These are phyloP conservation scores for Diaporthe destruens DNA, from an alignment of 2,329 filamentous ascomycete genomes.

Conservation along the genomic window DNA sequence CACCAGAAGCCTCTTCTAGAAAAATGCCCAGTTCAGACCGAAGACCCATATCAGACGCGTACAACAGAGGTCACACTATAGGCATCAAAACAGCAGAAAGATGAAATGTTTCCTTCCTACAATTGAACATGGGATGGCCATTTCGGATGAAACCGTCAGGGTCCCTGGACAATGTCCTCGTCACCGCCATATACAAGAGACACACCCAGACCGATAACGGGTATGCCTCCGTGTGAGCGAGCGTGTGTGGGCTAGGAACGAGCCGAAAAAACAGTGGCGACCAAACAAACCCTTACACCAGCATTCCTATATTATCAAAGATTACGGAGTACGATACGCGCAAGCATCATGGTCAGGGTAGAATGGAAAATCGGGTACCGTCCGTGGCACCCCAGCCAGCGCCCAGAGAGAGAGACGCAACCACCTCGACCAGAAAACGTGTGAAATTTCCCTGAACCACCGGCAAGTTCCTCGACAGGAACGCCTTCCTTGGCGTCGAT, in stretches of 20 bases:
- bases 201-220: neutral
- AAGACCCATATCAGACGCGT: neutral
- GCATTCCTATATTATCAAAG: neutral
- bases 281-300: neutral
- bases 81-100: neutral
- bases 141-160: neutral
- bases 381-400: neutral
- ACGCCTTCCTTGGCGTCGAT: constrained; percentile 7
- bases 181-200: neutral
- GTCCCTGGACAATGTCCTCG: neutral
- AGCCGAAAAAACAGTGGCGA: neutral
- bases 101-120: neutral
- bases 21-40: too few species aligned
- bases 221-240: neutral
- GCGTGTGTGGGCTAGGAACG: neutral
- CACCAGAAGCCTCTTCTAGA: neutral
- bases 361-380: neutral
- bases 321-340: neutral
- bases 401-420: neutral
- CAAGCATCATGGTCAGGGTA: neutral
- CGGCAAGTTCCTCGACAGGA: neutral
- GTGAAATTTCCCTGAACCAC: neutral
- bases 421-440: neutral
- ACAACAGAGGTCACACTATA: neutral
- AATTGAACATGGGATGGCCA: neutral